Evolutionary conservation across 768 basidiomycete genomes (phyloP).

Genomic region (Termitomyces sp.): DNA sequence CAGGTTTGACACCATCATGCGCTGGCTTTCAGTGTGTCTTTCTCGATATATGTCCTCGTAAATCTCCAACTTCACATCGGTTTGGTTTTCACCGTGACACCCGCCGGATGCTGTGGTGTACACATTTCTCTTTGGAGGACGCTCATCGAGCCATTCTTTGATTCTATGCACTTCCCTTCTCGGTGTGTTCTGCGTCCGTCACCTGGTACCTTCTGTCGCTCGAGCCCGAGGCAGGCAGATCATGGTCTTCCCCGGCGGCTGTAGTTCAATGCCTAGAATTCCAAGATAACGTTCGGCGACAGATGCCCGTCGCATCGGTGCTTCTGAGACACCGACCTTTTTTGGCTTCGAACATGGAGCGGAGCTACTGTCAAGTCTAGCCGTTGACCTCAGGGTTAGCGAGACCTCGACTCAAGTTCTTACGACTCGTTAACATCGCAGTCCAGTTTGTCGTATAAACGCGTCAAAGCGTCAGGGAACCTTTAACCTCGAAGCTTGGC

Average conservation of each 20-base stretch:
- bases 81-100: background rate
- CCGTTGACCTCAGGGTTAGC: background rate
- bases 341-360: background rate
- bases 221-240: background rate
- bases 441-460: background rate
- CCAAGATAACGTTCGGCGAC: background rate
- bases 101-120: background rate
- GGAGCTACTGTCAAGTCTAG: background rate
- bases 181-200: background rate
- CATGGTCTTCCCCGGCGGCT: background rate
- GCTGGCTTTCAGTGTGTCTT: background rate
- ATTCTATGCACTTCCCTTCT: background rate
- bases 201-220: background rate
- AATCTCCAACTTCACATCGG: background rate
- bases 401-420: background rate
- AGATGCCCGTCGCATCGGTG: slow-evolving; percentile 1
- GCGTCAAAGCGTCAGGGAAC: background rate
- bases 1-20: background rate
- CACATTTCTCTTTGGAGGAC: background rate
- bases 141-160: background rate
- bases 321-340: background rate
- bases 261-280: no score
- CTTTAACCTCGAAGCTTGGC: background rate
- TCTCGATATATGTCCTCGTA: background rate
- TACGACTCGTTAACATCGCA: background rate